These are phyloP conservation scores for Elsinoe ampelina DNA, from an alignment of 2,329 filamentous ascomycete species.

Conservation along the genomic window DNA sequence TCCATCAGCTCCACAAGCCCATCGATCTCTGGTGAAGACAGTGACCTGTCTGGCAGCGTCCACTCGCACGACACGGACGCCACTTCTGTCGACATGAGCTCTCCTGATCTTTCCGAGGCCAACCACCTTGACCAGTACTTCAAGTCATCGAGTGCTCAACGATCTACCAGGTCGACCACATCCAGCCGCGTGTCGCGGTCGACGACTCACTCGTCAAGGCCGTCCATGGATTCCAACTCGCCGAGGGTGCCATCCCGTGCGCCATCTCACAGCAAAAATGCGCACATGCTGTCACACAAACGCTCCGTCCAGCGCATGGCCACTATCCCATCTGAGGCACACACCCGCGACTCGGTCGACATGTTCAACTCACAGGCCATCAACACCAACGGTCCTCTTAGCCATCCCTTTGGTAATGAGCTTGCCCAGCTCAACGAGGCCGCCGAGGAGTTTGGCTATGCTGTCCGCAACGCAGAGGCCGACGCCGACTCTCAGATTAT, in stretches of 20 bases:
- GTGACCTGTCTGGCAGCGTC: slow-evolving; percentile 49
- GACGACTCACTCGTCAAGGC: slow-evolving; percentile 50
- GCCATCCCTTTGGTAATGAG: slow-evolving; percentile 79
- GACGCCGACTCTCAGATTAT: slow-evolving; percentile 70
- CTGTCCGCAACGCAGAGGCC: slow-evolving; percentile 50
- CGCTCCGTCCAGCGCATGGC: slow-evolving; percentile 46
- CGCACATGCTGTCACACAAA: slow-evolving; percentile 65
- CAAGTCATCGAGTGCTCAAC: slow-evolving; percentile 35
- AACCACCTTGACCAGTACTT: slow-evolving; percentile 52
- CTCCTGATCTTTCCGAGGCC: slow-evolving; percentile 35
- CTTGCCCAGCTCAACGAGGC: slow-evolving; percentile 87
- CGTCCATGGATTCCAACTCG: slow-evolving; percentile 37
- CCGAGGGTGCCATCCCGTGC: slow-evolving; percentile 69
- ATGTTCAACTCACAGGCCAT: slow-evolving; percentile 29
- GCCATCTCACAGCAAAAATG: slow-evolving; percentile 81
- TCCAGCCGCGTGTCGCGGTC: slow-evolving; percentile 25
- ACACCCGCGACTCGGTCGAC: slow-evolving; percentile 41
- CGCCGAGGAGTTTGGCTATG: slow-evolving; percentile 69
- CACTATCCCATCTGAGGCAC: slow-evolving; percentile 38
- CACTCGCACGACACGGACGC: slow-evolving; percentile 61
- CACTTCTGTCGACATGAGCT: slow-evolving; percentile 40
- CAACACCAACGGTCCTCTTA: slow-evolving; percentile 26
- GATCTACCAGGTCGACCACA: slow-evolving; percentile 18
- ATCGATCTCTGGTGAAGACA: slow-evolving; percentile 57
- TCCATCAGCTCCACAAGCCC: slow-evolving; percentile 35